Evolutionary conservation across 2,329 filamentous ascomycete genomes (phyloP).

Genomic region (Malbranchea zuffiana): DNA sequence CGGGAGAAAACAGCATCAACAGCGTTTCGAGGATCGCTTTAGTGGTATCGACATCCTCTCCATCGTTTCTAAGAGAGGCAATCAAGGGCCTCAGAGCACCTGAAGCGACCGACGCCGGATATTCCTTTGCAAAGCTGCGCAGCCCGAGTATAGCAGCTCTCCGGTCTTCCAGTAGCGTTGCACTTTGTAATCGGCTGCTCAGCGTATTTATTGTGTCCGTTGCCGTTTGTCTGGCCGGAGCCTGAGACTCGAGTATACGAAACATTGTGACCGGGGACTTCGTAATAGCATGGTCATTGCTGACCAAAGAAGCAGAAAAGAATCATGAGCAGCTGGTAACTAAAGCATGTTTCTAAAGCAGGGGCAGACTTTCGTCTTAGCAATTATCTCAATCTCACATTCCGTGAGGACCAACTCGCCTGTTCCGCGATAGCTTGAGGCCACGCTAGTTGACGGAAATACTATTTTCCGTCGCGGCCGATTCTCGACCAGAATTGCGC

Average conservation of each 20-base stretch:
- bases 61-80: conserved; percentile 71
- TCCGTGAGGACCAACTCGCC: no score
- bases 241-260: conserved; percentile 54
- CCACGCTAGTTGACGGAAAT: no score
- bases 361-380: no score
- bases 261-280: conserved; percentile 34
- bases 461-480: no score
- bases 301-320: conserved; percentile 16
- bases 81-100: conserved; percentile 85
- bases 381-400: no score
- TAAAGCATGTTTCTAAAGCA: no score
- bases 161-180: conserved; percentile 86
- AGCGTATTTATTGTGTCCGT: conserved; percentile 87
- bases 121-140: conserved; percentile 91
- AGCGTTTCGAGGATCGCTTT: conserved; percentile 92
- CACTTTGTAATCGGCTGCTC: conserved; percentile 74
- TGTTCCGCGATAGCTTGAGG: no score
- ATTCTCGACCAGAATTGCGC: no score
- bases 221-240: conserved; percentile 90
- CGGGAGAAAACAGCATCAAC: conserved; percentile 75
- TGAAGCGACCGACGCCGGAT: conserved; percentile 88
- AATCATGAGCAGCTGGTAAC: no score
- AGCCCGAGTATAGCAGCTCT: conserved; percentile 85
- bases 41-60: conserved; percentile 89
- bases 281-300: conserved; percentile 34